These are phyloP conservation scores for Chlorociboria aeruginascens DNA, from an alignment of 495 filamentous ascomycete species.

Conservation along the genomic window DNA sequence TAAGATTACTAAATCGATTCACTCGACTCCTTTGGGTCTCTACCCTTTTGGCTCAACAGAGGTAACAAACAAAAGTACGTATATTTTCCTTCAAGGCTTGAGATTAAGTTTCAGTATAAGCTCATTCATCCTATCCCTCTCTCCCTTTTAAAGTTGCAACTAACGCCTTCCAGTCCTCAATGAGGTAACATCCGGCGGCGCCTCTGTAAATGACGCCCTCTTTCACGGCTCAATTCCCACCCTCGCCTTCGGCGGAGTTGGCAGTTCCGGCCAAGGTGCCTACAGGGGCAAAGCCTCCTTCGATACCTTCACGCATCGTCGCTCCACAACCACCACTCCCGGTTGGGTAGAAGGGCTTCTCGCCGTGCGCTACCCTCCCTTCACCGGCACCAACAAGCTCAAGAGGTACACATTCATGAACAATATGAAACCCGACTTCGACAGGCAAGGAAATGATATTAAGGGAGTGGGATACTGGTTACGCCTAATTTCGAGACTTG, in stretches of 20 bases:
- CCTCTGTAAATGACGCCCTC: conserved; percentile 68
- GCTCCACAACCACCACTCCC: conserved; percentile 64
- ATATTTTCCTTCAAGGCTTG: neutral
- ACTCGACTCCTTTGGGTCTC: conserved; percentile 68
- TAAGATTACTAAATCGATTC: conserved; percentile 57
- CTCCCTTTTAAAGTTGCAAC: neutral
- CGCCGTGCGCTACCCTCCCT: conserved; percentile 72
- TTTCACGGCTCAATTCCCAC: conserved; percentile 68
- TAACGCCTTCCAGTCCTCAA: conserved; percentile 33
- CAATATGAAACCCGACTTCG: conserved; percentile 61
- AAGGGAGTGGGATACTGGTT: conserved; percentile 36
- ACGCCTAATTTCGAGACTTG: conserved; percentile 31
- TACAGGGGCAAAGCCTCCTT: conserved; percentile 79
- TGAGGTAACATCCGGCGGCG: conserved; percentile 63
- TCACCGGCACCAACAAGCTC: conserved; percentile 37
- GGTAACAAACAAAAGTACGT: conserved; percentile 33
- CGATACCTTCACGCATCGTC: conserved; percentile 74
- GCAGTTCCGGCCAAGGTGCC: conserved; percentile 67
- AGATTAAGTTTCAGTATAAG: neutral
- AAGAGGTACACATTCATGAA: conserved; percentile 44
- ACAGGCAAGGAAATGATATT: conserved; percentile 56
- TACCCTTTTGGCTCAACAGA: conserved; percentile 73
- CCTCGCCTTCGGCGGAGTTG: conserved; percentile 83
- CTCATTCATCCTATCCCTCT: neutral
- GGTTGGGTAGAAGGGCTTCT: conserved; percentile 70